Base-by-base conservation (phyloP, 148 eudicot species). In the Suaeda aralocaspica region DNA sequence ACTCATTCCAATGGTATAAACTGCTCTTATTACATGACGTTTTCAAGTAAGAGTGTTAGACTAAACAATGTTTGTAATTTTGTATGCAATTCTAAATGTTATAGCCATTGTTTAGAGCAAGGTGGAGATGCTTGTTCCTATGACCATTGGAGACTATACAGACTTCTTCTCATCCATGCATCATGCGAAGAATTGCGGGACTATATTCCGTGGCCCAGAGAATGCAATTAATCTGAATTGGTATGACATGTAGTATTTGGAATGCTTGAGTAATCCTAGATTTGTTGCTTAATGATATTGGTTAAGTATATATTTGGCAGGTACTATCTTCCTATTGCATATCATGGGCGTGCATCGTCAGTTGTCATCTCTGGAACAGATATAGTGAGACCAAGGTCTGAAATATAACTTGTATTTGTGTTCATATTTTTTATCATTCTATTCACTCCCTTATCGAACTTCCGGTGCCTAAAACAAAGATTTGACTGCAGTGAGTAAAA, bases 271-370 rank as follows among this genome's bases (percentile, higher is more conserved):
- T 44, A 51, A 9, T 39, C 0, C 22, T 8, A 46, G 19, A 25
- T 28, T 26, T 52, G 51, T 33, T 28, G 45, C 10, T 71, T 9
- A 31, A 25, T 48, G 14, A 26, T 41, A 10, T 66, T 77, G 66
- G 46, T 66, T 70, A 41, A 25, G 33, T 58, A 52, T n/a, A 16
- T 69, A 31, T 57, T 73, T 61, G 36, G 72, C 82, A 93, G 95
- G 98, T 93, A 82, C 68, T 84, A 84, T 77, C 83, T 93, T 77
- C 96, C 98, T 56, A 93, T 93, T 80, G 98, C 97, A 12, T 93
- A 93, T 80, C 98, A 93, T 82, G 98, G 98, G 65, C 86, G 98
- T 67, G 96, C 98, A 50, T 93, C 98, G 69, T 93, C 98, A 45
- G 49, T 93, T 73, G 96, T 93, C 67, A 80, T 87, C 65, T 91